Base-by-base conservation (phyloP, 805 yeast species). In the Metahyphopichia silvanorum region DNA sequence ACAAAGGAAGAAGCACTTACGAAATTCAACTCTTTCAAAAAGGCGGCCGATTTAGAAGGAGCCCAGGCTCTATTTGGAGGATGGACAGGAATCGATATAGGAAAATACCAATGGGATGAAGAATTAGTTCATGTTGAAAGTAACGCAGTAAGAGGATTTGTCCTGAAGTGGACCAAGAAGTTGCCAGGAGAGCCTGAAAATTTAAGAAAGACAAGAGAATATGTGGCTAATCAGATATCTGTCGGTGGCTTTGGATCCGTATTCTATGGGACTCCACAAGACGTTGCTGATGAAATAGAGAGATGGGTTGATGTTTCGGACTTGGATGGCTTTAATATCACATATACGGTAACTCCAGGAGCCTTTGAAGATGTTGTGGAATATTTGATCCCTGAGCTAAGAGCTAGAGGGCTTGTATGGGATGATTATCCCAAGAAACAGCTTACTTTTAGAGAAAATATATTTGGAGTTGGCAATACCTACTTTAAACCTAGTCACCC, bases 301-400 rank as follows among this genome's bases (percentile, higher is more conserved):
- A 35, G 46, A 27, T 69, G 68, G 63, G 63, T 60, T 5, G 57
- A 57, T 9, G 48, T 53, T 15, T 51, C 63, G 12, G 69, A 57
- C 29, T 54, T 68, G 16, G 74, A 68, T 38, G 74, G 74, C 1
- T 65, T 67, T 42, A 68, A 68, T 35, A 44, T 68, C 27, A 55
- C 60, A 2, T 58, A 63, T 39, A 59, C 69, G 1, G 48, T 61
- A 7, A 42, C 51, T 14, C 69, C 67, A 15, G 63, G 58, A 4
- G 42, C 62, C 4, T 53, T 59, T 29, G 62, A 60, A 37, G 69
- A 68, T 10, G 40, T 66, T 25, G 63, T 63, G 16, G 57, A 64
- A 7, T 40, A 38, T 17, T 39, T 67, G 21, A 43, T 67, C 15
- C 71, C 71, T 8, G 69, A 55, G 31, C 47, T 67, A 25, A 53